Percentiles rank a stretch among this genome's conserved stretches.
These are phyloP conservation scores for Fraxinus excelsior DNA, from an alignment of 257 asterid genomes.

Conservation along the genomic window DNA sequence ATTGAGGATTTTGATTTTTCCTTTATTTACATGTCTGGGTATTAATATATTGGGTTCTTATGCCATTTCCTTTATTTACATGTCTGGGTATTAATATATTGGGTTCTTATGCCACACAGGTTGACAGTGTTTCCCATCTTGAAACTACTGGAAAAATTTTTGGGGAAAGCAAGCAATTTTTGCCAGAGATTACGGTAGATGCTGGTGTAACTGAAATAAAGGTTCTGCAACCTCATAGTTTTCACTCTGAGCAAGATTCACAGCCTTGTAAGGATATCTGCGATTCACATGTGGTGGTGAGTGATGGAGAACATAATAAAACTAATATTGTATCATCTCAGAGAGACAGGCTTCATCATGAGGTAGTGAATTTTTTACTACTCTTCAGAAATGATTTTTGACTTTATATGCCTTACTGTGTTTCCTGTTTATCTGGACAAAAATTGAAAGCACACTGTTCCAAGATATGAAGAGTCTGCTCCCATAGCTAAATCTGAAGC, in stretches of 20 bases:
- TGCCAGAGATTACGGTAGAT: constrained; percentile 19
- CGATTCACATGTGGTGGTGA: constrained; percentile 25
- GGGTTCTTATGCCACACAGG: constrained; percentile 43
- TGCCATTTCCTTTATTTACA: constrained; percentile 9
- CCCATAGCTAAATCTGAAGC: constrained; percentile 20
- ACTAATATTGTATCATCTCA: constrained; percentile 20
- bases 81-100: constrained; percentile 11
- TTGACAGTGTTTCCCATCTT: constrained; percentile 59
- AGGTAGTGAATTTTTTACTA: constrained; percentile 21
- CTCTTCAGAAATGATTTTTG: constrained; percentile 8
- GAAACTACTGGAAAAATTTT: constrained; percentile 39
- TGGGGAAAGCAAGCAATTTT: constrained; percentile 37
- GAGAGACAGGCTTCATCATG: constrained; percentile 8
- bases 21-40: constrained; percentile 8
- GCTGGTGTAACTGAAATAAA: constrained; percentile 20
- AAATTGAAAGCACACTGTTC: constrained; percentile 20
- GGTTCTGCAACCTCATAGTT: constrained; percentile 19
- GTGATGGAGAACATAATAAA: constrained; percentile 29
- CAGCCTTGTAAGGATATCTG: constrained; percentile 25
- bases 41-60: constrained; percentile 7
- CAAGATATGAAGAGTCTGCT: constrained; percentile 30
- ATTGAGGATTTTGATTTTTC: not conserved
- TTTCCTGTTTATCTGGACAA: constrained; percentile 4
- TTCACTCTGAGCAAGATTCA: constrained; percentile 29
- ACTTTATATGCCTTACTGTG: constrained; percentile 5